Base-by-base conservation (phyloP, 2,329 filamentous ascomycete genomes). In the Microdochium paspali region DNA sequence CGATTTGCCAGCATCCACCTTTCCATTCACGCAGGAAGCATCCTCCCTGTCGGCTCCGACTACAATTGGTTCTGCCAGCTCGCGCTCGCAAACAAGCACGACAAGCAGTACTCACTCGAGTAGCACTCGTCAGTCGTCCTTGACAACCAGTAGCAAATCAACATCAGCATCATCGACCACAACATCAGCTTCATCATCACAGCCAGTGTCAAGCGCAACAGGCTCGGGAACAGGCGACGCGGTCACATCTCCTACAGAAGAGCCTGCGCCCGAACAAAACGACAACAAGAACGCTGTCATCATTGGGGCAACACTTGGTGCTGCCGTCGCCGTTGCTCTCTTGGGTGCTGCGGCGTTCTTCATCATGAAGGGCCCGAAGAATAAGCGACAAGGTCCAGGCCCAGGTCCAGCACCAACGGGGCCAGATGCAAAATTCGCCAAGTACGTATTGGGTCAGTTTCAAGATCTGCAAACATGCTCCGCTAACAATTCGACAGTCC, bases 281-380 rank as follows among this genome's bases (percentile, higher is more conserved):
- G 47, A 49, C 18, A 56, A 65, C 35, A 63, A 62, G n/a, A 70
- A 68, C 0, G 74, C 72, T 2, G 72, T 72, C 32, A 77, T 80
- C 28, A 68, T 80, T 3, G 77, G 77, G 24, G 77, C 74, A 12
- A 69, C 68, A 15, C 66, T 81, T 35, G 70, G 73, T n/a, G 74
- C 73, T 15, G 62, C 76, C 1, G 74, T 71, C 4, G 66, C 66
- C 3, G 50, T 78, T 2, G 60, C 68, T 6, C 51, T 78, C 6
- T 50, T 68, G 5, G 67, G 67, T 0, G 51, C 77, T 0, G 60
- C 57, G 20, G 56, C 74, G 45, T 76, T 68, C 54, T 61, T 73
- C 45, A 61, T 69, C 57, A 68, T 70, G 44, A 70, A 69, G 31
- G 68, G 65, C 45, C 65, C 62, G 46, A 60, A 63, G 46, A 72